These are phyloP conservation scores for Xylaria arbuscula DNA, from an alignment of 2,329 filamentous ascomycete genomes.

Conservation along the genomic window DNA sequence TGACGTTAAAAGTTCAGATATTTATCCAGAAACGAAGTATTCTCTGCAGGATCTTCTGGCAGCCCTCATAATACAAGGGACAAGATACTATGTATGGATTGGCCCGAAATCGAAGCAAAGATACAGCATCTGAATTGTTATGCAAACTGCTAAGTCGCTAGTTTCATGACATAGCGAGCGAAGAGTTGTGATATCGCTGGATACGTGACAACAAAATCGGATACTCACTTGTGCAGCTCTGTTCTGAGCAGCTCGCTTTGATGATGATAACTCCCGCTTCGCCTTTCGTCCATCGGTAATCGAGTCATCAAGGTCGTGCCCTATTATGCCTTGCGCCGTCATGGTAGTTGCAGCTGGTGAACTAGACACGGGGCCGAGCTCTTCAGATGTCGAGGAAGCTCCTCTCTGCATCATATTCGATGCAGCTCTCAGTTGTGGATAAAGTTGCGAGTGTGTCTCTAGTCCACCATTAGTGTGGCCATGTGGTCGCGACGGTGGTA, in stretches of 20 bases:
- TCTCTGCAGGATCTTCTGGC: background rate
- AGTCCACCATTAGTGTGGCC: conserved; percentile 43
- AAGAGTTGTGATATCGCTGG: conserved; percentile 11
- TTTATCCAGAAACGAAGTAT: background rate
- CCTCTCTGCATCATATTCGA: conserved; percentile 51
- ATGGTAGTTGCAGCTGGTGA: conserved; percentile 46
- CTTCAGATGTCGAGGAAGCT: conserved; percentile 47
- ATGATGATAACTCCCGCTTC: conserved; percentile 92
- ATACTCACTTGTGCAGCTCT: conserved; percentile 88
- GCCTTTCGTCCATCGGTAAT: conserved; percentile 73
- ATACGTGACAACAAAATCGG: conserved; percentile 25
- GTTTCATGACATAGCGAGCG: background rate
- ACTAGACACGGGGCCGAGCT: conserved; percentile 46
- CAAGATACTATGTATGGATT: background rate
- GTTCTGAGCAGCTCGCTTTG: conserved; percentile 96
- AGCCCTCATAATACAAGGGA: background rate
- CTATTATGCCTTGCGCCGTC: conserved; percentile 49
- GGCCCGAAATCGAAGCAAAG: background rate
- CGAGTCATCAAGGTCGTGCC: conserved; percentile 51
- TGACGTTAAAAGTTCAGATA: background rate
- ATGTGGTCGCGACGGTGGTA: conserved; percentile 44
- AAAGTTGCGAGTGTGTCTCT: conserved; percentile 44
- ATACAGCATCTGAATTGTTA: background rate
- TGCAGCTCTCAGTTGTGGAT: conserved; percentile 46
- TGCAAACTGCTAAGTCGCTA: background rate